Evolutionary conservation across 805 yeast genomes (phyloP), one percentile per base, ranked within the genome.

Genomic region (Pichia thaimueangensis): DNA sequence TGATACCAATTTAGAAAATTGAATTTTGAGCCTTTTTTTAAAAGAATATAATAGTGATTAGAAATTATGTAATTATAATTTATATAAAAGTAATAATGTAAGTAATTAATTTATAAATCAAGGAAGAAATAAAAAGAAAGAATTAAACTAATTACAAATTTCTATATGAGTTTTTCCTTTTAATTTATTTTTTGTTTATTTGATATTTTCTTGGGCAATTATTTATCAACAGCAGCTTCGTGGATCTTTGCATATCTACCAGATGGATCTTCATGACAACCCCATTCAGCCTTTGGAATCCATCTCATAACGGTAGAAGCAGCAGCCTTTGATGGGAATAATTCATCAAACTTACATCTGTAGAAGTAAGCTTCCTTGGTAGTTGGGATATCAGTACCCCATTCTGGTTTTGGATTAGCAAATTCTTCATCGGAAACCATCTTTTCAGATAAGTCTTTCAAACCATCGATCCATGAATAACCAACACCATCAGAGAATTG

Each of bases 251-350:
- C 97, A 62, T 73, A 91, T 72, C 99, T 86, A 53, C 99, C 99
- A 43, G 96, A 85, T 42, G 99, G 99, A 68, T 93, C 99, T 58
- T 82, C 96, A 60, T 89, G 88, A 71, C 98, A 93, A 54, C 99
- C 99, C 99, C 99, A 93, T 67, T 93, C 98, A 50, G 97, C 97
- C 76, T 93, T 93, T 64, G 99, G 99, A 68, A 93, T 70, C 99
- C 99, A 93, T 76, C 98, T 84, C 97, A 86, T 88, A 47, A 93
- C 99, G 16, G 98, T 93, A 31, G 80, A 70, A 46, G 96, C 97
- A 51, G 95, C 98, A 52, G 96, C 93, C 67, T 80, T 74, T 57
- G 82, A 80, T 48, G 89, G 85, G 84, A 88, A 93, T 57, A 86
- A 69, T 58, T 85, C 94, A 68, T 93, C 98, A 58, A 93, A 93